Base-by-base conservation (phyloP, 352 stramenopile species). In the Plasmopara viticola region DNA sequence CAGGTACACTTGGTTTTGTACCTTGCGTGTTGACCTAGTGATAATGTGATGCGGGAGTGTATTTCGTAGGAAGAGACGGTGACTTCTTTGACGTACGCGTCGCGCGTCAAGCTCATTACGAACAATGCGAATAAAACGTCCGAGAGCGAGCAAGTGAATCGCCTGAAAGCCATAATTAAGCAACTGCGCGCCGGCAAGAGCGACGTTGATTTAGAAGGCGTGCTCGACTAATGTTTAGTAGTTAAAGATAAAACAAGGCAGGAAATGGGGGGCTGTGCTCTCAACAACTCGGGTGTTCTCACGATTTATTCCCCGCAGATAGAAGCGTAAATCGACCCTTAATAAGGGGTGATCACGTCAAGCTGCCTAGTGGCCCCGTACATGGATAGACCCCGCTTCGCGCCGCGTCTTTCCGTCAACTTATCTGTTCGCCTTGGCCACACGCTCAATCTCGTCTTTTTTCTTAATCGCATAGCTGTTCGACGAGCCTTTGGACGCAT, bases 381-480 rank as follows among this genome's bases (percentile, higher is more conserved):
- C n/a, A n/a, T n/a, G n/a, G n/a, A n/a, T n/a, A n/a, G n/a, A n/a
- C 3, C 3, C 20, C 20, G 20, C 20, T 25, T 25, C 20, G 20
- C 20, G 20, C 20, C 55, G 35, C 31, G 48, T 45, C 38, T 13
- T 12, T n/a, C 20, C 13, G 15, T 12, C 65, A 54, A 60, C 76
- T 99, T 99, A 99, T 96, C 97, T 97, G 88, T 99, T 99, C 59
- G 94, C 97, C 95, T 99, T 99, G 76, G 97, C 96, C 56, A 99
- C 97, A 96, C 97, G 96, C 90, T 99, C 97, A 73, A 99, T 99
- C 79, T 99, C 97, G 84, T 99, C 97, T 93, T 99, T 99, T 89
- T 99, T 99, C 96, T 99, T 99, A 84, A 99, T 99, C 70, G 97
- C 96, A 78, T 99, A 99, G 62, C 86, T 98, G 96, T 99, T 99